Evolutionary conservation across 352 stramenopile species (phyloP).

Genomic region (Globisporangium spinosum): DNA sequence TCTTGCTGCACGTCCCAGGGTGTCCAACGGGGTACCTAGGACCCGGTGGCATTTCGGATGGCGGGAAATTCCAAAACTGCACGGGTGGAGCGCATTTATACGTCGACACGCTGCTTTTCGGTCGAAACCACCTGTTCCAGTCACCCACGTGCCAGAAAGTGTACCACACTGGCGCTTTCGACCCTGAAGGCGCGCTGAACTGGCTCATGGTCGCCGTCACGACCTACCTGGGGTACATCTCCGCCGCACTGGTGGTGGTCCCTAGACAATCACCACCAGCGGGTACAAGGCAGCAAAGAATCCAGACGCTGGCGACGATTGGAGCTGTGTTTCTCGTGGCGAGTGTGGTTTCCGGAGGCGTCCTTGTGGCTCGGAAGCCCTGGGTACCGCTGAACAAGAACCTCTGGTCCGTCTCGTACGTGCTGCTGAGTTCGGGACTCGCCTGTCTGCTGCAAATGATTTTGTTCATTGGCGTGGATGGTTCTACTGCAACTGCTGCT

Average conservation of each 20-base stretch:
- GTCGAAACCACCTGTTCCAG: slow-evolving; percentile 54
- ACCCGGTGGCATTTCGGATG: slow-evolving; percentile 50
- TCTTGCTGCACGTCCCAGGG: slow-evolving; percentile 49
- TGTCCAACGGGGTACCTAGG: slow-evolving; percentile 77
- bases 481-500: background rate
- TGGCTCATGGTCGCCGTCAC: slow-evolving; percentile 64
- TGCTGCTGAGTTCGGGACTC: slow-evolving; percentile 42
- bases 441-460: slow-evolving; percentile 30
- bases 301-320: slow-evolving; percentile 2
- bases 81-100: slow-evolving; percentile 76
- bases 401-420: slow-evolving; percentile 73
- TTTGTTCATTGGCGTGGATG: slow-evolving; percentile 23
- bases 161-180: slow-evolving; percentile 61
- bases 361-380: slow-evolving; percentile 7
- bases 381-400: slow-evolving; percentile 86
- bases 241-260: slow-evolving; percentile 29
- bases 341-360: slow-evolving; percentile 17
- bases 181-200: slow-evolving; percentile 79
- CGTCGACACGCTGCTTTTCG: slow-evolving; percentile 64
- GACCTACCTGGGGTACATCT: slow-evolving; percentile 62
- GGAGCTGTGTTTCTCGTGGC: slow-evolving; percentile 6
- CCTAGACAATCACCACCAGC: background rate
- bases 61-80: slow-evolving; percentile 47
- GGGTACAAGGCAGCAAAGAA: background rate
- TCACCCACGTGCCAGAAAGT: slow-evolving; percentile 49